Evolutionary conservation across 169 alveolate genomes (phyloP).

Genomic region (Theileria parva): DNA sequence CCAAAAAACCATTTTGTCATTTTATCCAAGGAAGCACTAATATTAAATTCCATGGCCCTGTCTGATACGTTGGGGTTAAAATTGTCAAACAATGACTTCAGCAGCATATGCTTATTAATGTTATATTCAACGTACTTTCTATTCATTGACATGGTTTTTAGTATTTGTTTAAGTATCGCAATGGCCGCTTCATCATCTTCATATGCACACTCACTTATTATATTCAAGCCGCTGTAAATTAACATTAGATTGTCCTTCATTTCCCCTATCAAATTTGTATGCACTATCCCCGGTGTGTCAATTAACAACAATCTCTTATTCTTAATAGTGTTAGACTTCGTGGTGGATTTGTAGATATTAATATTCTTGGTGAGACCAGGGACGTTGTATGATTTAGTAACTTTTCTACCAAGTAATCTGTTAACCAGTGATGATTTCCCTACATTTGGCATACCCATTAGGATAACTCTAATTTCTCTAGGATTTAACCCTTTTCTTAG

Average conservation of each 20-base stretch:
- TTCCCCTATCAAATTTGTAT: slow-evolving; percentile 50
- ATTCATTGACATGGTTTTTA: slow-evolving; percentile 10
- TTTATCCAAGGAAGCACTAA: neutral
- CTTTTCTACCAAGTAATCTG: slow-evolving; percentile 73
- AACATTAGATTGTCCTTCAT: slow-evolving; percentile 9
- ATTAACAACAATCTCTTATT: neutral
- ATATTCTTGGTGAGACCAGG: slow-evolving; percentile 79
- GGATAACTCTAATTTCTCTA: slow-evolving; percentile 74
- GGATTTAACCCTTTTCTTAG: slow-evolving; percentile 61
- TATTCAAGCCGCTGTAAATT: slow-evolving; percentile 54
- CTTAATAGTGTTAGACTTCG: neutral
- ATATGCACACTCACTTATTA: slow-evolving; percentile 56
- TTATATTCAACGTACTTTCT: slow-evolving; percentile 27
- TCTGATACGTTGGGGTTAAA: neutral
- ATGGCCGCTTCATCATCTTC: slow-evolving; percentile 59
- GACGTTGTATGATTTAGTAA: slow-evolving; percentile 71
- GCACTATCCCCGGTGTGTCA: slow-evolving; percentile 75
- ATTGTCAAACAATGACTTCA: neutral
- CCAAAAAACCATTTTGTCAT: slow-evolving; percentile 20
- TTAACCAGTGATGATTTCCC: slow-evolving; percentile 82
- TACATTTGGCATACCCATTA: slow-evolving; percentile 82
- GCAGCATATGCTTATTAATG: no score
- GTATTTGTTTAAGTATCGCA: slow-evolving; percentile 33
- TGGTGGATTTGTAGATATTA: neutral
- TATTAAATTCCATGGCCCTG: neutral